Percentiles rank a stretch among this genome's conserved stretches.
These are phyloP conservation scores for Wickerhamomyces chaumierensis DNA, from an alignment of 805 yeast genomes.

Conservation along the genomic window DNA sequence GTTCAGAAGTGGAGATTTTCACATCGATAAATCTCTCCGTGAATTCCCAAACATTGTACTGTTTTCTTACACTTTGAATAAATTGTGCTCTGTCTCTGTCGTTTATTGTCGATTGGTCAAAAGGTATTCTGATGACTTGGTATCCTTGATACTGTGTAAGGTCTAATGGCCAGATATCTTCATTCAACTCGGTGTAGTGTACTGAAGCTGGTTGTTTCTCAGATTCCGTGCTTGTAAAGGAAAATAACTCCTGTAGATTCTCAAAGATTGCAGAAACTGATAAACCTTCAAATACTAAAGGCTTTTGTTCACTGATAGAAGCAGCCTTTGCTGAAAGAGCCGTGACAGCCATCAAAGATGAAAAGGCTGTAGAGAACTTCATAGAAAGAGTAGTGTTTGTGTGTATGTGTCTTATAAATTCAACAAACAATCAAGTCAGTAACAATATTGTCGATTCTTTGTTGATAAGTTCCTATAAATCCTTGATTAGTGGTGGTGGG, in stretches of 20 bases:
- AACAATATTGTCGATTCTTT: too few relatives aligned
- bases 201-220: too few relatives aligned
- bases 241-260: not conserved
- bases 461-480: too few relatives aligned
- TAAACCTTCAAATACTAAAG: not conserved
- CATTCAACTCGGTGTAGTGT: not conserved
- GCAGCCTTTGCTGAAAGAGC: not conserved
- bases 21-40: constrained; percentile 37
- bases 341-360: not conserved
- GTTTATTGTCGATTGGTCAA: not conserved
- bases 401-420: too few relatives aligned
- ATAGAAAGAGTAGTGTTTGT: too few relatives aligned
- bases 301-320: not conserved
- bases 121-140: constrained; percentile 10
- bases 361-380: too few relatives aligned
- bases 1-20: constrained; percentile 10
- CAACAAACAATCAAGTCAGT: too few relatives aligned
- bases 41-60: constrained; percentile 38
- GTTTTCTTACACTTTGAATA: constrained; percentile 4
- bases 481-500: too few relatives aligned
- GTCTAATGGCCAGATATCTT: constrained; percentile 12
- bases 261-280: not conserved
- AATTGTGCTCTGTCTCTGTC: constrained; percentile 1
- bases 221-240: too few relatives aligned
- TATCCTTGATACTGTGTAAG: constrained; percentile 12